Evolutionary conservation across 2,329 filamentous ascomycete genomes (phyloP).

Genomic region (Phoma sp.): DNA sequence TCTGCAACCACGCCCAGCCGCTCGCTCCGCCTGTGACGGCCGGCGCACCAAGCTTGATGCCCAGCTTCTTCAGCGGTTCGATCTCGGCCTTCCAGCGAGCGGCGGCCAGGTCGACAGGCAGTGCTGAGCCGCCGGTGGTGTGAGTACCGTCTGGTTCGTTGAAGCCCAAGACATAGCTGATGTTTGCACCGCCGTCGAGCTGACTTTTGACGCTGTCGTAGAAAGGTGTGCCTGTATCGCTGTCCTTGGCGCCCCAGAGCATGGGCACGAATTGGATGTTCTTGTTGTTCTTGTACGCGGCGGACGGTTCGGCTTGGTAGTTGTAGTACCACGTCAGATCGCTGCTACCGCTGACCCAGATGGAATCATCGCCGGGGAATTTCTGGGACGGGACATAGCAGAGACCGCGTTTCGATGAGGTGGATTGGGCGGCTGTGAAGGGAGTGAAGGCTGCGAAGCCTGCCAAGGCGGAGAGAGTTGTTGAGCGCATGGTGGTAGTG

Average conservation of each 20-base stretch:
- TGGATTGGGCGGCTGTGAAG: conserved; percentile 29
- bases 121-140: conserved; percentile 66
- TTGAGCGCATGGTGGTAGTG: conserved; percentile 3
- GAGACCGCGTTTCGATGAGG: conserved; percentile 73
- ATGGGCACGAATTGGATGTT: conserved; percentile 78
- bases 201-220: conserved; percentile 63
- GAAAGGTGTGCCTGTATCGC: conserved; percentile 62
- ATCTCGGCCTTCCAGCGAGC: conserved; percentile 74
- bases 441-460: conserved; percentile 7
- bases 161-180: conserved; percentile 74
- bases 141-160: conserved; percentile 75
- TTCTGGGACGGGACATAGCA: conserved; percentile 67
- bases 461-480: conserved; percentile 11
- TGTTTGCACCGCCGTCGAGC: conserved; percentile 61
- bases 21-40: conserved; percentile 67
- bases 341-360: conserved; percentile 64
- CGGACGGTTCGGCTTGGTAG: conserved; percentile 66
- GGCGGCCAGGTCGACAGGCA: conserved; percentile 68
- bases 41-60: conserved; percentile 73
- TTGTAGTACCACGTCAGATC: conserved; percentile 87
- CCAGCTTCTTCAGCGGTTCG: conserved; percentile 67
- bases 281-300: conserved; percentile 52
- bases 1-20: conserved; percentile 70
- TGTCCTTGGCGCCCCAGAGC: conserved; percentile 69
- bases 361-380: conserved; percentile 66